Percentiles rank a stretch among this genome's conserved stretches.
phyloP scores from a whole-genome alignment of 148 eudicot genomes.

The Arbutus unedo region DNA sequence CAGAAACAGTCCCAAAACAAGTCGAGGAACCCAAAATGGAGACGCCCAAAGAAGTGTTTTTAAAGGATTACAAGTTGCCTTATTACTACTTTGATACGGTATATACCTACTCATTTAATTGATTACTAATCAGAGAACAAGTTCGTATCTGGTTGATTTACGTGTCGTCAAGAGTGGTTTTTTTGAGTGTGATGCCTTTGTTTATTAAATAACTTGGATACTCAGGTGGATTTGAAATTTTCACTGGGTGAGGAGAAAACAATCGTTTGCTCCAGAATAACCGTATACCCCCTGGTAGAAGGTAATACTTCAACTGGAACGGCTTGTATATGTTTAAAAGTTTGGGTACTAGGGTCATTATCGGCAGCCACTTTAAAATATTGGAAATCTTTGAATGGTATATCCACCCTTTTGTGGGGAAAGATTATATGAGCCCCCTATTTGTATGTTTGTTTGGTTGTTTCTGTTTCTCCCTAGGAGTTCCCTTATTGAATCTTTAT shows the following conservation, averaged over 20 bases:
- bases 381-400: background rate
- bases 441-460: background rate
- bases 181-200: background rate
- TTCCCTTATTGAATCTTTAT: background rate
- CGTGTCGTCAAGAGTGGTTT: background rate
- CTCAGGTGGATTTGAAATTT: conserved; percentile 86
- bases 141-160: background rate
- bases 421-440: background rate
- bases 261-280: conserved; percentile 66
- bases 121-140: background rate
- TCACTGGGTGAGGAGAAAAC: conserved; percentile 84
- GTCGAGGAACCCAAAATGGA: conserved; percentile 74
- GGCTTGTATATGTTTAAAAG: too few species aligned
- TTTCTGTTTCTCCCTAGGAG: background rate
- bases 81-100: conserved; percentile 84
- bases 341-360: background rate
- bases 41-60: conserved; percentile 81
- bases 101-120: conserved; percentile 19
- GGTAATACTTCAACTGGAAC: conserved; percentile 34
- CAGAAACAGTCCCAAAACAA: conserved; percentile 57
- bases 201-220: conserved; percentile 4
- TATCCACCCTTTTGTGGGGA: background rate
- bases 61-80: conserved; percentile 92
- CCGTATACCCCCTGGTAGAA: conserved; percentile 61
- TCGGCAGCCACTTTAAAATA: background rate